Evolutionary conservation across 768 basidiomycete species (phyloP).

Genomic region (Mycena albidolilacea): DNA sequence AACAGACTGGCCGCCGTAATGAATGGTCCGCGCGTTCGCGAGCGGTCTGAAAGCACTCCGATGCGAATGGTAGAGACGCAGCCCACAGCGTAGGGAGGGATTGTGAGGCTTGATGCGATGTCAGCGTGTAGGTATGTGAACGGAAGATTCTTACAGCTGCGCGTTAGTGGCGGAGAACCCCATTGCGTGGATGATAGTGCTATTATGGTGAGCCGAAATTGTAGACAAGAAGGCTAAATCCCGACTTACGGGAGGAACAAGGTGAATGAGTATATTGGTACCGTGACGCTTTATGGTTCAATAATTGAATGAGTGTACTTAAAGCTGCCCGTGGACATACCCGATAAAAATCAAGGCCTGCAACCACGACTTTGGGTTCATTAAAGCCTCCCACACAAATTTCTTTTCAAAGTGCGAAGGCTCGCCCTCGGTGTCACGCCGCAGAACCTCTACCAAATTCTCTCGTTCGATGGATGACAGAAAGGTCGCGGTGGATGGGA

Average conservation of each 20-base stretch:
- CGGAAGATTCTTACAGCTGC: constrained; percentile 44
- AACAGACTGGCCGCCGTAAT: constrained; percentile 54
- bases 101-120: constrained; percentile 43
- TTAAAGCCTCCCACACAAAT: constrained; percentile 53
- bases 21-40: constrained; percentile 57
- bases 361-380: constrained; percentile 48
- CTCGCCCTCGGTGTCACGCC: constrained; percentile 46
- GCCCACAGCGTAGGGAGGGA: constrained; percentile 52
- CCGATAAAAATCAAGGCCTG: constrained; percentile 47
- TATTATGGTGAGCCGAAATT: background rate
- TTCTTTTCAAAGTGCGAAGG: constrained; percentile 50
- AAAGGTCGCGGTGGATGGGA: constrained; percentile 62
- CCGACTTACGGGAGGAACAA: constrained; percentile 48
- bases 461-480: constrained; percentile 52
- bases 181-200: constrained; percentile 51
- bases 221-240: background rate
- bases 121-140: background rate
- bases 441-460: constrained; percentile 47
- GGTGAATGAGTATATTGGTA: constrained; percentile 55
- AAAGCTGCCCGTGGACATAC: constrained; percentile 37
- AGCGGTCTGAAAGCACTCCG: constrained; percentile 52
- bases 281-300: constrained; percentile 6
- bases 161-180: constrained; percentile 60
- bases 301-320: background rate
- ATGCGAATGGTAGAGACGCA: constrained; percentile 47